A percentile compares a stretch with the other conserved stretches of the same genome.
Conservation (phyloP, 73 alveolate species). For the Paramecium tetraurelia region DNA sequence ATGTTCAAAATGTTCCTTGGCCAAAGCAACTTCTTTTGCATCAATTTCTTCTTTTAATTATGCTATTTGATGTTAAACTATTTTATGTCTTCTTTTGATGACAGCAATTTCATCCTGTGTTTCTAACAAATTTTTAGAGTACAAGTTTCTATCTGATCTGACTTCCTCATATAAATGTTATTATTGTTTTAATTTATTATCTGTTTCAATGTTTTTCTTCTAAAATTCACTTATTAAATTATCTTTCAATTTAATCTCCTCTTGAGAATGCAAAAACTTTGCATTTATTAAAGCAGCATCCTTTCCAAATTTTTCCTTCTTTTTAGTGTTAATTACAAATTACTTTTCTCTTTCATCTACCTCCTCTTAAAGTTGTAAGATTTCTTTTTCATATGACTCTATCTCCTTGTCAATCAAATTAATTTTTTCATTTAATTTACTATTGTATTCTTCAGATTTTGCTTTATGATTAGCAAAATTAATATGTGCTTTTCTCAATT, state of each 20-base stretch:
- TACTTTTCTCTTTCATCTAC: slow-evolving; percentile 68
- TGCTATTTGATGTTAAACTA: slow-evolving; percentile 81
- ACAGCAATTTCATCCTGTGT: slow-evolving; percentile 92
- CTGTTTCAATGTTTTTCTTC: slow-evolving; percentile 91
- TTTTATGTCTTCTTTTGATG: slow-evolving; percentile 84
- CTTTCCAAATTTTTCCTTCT: slow-evolving; percentile 87
- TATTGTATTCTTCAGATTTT: slow-evolving; percentile 73
- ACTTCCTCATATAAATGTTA: slow-evolving; percentile 98
- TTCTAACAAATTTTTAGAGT: slow-evolving; percentile 96
- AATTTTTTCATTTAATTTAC: slow-evolving; percentile 66
- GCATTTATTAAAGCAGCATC: slow-evolving; percentile 91
- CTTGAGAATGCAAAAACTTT: slow-evolving; percentile 79
- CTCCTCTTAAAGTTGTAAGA: slow-evolving; percentile 64
- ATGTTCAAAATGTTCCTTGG: slow-evolving; percentile 78
- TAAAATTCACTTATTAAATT: slow-evolving; percentile 89
- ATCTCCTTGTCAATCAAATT: slow-evolving; percentile 64
- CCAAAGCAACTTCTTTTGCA: slow-evolving; percentile 82
- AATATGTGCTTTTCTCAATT: slow-evolving; percentile 80
- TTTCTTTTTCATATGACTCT: slow-evolving; percentile 65
- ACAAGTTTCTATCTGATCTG: slow-evolving; percentile 96
- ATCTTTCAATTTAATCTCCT: slow-evolving; percentile 88
- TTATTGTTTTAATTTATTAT: slow-evolving; percentile 92
- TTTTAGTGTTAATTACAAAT: slow-evolving; percentile 69
- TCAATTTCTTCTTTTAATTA: slow-evolving; percentile 91
- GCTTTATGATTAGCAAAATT: slow-evolving; percentile 71